Percentiles rank a stretch among this genome's conserved stretches.
These are phyloP conservation scores for Ophiostoma montium DNA, from an alignment of 2,329 filamentous ascomycete genomes.

Conservation along the genomic window DNA sequence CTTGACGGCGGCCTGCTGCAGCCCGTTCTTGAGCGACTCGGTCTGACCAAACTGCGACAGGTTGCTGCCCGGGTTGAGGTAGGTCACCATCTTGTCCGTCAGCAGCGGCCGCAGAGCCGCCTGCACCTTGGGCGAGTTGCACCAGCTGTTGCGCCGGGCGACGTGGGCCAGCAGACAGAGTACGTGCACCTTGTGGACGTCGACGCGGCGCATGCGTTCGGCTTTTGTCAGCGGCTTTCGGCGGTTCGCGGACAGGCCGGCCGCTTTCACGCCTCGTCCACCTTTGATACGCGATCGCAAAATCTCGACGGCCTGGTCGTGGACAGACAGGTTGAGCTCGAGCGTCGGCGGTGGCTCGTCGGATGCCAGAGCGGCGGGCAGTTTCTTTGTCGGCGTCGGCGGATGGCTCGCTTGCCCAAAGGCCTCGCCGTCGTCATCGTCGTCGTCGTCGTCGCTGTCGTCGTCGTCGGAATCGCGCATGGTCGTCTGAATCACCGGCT, in stretches of 20 bases:
- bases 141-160: slow-evolving; percentile 72
- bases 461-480: slow-evolving; percentile 13
- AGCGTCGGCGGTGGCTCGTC: slow-evolving; percentile 20
- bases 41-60: slow-evolving; percentile 63
- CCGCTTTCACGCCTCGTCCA: slow-evolving; percentile 17
- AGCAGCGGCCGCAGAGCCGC: slow-evolving; percentile 50
- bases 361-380: neutral
- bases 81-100: slow-evolving; percentile 47
- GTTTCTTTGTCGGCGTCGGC: too few relatives aligned
- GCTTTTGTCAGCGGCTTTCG: slow-evolving; percentile 39
- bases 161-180: slow-evolving; percentile 70
- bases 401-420: neutral
- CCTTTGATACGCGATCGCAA: neutral
- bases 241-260: slow-evolving; percentile 21
- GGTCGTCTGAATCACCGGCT: slow-evolving; percentile 13
- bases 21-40: slow-evolving; percentile 62
- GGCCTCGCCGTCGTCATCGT: neutral
- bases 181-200: slow-evolving; percentile 77
- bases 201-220: slow-evolving; percentile 44
- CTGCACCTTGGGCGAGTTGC: slow-evolving; percentile 62
- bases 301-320: slow-evolving; percentile 17
- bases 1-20: slow-evolving; percentile 52
- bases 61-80: slow-evolving; percentile 50
- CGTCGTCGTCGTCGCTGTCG: slow-evolving; percentile 8
- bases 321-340: slow-evolving; percentile 38